Base-by-base conservation (phyloP, 2,329 filamentous ascomycete genomes). In the Cladosporium austrohemisphaericum region DNA sequence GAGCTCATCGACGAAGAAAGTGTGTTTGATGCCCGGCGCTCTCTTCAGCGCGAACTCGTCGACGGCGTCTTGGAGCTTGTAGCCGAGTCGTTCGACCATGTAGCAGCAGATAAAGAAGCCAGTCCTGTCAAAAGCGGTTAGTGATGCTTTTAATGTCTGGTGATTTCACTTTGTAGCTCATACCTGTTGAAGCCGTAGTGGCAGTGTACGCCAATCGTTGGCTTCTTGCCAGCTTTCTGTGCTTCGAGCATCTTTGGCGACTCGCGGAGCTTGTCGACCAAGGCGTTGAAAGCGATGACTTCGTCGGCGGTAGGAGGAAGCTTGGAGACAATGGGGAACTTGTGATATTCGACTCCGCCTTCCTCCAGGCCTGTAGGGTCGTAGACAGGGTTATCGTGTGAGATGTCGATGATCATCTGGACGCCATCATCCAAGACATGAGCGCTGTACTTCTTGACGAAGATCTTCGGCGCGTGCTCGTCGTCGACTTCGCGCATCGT, bases 31-130 rank as follows among this genome's bases (percentile, higher is more conserved):
- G 0, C 92, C 92, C 13, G 88, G 88, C 3, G 88, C 81, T 47
- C 91, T 75, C 49, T 80, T 80, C 56, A 71, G 70, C 14, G 82
- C 82, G 70, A 97, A 97, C 52, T 83, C 78, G 45, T 88, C 81
- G 52, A 97, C 83, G 1, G 92, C 92, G 48, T 85, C 81, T 60
- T 86, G 79, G 2, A 95, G 79, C 18, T 72, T 73, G 60, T 81
- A 91, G 0, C 80, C 83, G 57, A 86, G 79, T 38, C 82, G 76
- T 71, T 96, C 90, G 11, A 96, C 84, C n/a, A 97, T 74, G 63
- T 96, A 97, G 61, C 84, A 89, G 25, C 88, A 85, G 43, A 97
- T 81, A 63, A 96, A 87, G 66, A 92, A 95, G 0, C 92, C 92
- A 0, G 92, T 96, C 18, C 91, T 80, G 22, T 29, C 10, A 10